Base-by-base conservation (phyloP, 306 rosid genomes). In the Pyrus betulifolia region DNA sequence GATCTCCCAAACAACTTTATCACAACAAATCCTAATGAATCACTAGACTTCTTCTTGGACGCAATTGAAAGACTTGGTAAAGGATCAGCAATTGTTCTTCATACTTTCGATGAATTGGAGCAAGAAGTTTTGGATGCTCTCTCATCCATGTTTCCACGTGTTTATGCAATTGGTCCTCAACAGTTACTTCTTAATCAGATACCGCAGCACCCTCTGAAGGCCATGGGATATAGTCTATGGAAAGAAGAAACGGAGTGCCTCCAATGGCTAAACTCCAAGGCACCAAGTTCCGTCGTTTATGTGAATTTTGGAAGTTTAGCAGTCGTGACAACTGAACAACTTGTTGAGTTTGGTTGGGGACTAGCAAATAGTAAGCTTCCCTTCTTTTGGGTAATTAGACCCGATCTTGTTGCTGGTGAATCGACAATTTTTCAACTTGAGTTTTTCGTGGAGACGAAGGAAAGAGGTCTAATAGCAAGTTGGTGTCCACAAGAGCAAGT, bases 401-500 rank as follows among this genome's bases (percentile, higher is more conserved):
- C 69, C 8, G 74, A 76, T 58, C 33, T 76, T 12, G 68, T 63
- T 21, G 46, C 8, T 2, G 35, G 60, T 25, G 59, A 58, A 19
- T 40, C 49, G 1, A 15, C 60, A 1, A 55, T 40, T 58, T 67
- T 76, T 13, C 74, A 35, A 25, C 8, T 15, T 1, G 74, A 67
- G 58, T 76, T 76, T 30, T 21, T 15, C 15, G 57, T 14, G 11
- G 66, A 67, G 57, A 76, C 59, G 11, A 33, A 55, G 60, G 80
- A 18, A 67, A 76, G 80, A 54, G 67, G 80, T 1, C 12, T 55
- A 4, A 76, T 76, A 30, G 22, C 80, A n/a, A 67, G 74, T 67
- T 76, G 80, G 80, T 67, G 80, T 54, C 67, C 68, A 11, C 80
- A 76, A 76, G 67, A 55, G 67, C 58, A 76, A 35, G 67, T 76